Percentiles rank a stretch among this genome's conserved stretches.
Evolutionary conservation across 2,329 filamentous ascomycete species (phyloP).

Genomic region (Elsinoe australis): DNA sequence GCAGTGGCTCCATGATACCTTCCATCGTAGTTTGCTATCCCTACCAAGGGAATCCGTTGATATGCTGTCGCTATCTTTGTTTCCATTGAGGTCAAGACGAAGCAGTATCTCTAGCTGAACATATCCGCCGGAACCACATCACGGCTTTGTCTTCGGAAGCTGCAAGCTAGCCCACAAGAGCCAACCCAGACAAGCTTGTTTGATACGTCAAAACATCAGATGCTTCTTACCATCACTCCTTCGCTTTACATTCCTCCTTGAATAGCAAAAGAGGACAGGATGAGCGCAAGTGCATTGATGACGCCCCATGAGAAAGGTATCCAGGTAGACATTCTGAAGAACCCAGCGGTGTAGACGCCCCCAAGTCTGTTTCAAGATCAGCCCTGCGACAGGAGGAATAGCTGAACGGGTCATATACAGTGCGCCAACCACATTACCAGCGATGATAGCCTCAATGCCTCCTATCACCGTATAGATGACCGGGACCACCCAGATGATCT

Average conservation of each 20-base stretch:
- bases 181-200: no score
- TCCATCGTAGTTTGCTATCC: no score
- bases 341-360: constrained; percentile 71
- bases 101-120: no score
- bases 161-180: no score
- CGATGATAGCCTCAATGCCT: constrained; percentile 66
- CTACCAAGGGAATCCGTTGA: no score
- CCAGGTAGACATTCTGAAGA: constrained; percentile 90
- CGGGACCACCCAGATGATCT: constrained; percentile 61
- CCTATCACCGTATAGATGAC: constrained; percentile 63
- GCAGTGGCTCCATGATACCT: no score
- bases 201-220: no score
- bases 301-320: constrained; percentile 83
- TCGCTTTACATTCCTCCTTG: constrained; percentile 73
- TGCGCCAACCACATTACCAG: constrained; percentile 72
- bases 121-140: no score
- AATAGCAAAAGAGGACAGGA: constrained; percentile 86
- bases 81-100: no score
- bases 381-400: constrained; percentile 21
- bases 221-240: no score
- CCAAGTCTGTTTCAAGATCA: constrained; percentile 51
- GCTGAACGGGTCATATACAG: constrained; percentile 51
- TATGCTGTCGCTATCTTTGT: no score
- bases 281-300: constrained; percentile 72
- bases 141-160: no score